Base-by-base conservation (phyloP, 1,284 basidiomycete genomes). In the Pseudozyma thailandica region DNA sequence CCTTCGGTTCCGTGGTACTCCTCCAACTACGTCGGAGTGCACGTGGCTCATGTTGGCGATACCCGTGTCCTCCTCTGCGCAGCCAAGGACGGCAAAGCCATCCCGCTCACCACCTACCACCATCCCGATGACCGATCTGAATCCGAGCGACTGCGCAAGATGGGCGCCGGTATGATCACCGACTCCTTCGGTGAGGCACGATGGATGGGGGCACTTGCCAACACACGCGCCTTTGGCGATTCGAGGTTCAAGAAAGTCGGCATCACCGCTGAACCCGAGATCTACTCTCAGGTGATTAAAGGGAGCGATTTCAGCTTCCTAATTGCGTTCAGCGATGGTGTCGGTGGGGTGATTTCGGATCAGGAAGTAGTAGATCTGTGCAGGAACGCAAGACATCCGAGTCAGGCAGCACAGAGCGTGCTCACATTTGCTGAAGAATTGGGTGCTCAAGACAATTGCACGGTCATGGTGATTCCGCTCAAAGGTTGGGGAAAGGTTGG, bases 191-290 rank as follows among this genome's bases (percentile, higher is more conserved):
- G 96, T 30, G 95, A 98, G 86, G 89, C 90, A 39, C 86, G 93
- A 39, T 98, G 94, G 93, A 97, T 97, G 90, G 95, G 95, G 8
- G 92, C 90, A 1, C 86, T 98, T 20, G 92, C 91, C 42, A 98
- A 98, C 77, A 98, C 96, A 9, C 86, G 95, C 82, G 91, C 92
- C 88, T 87, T 98, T 51, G 95, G 95, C 28, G 96, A 98, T 80
- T 87, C 93, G 30, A 88, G 89, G 64, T 98, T 89, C 86, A 98
- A 97, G 82, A 88, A 73, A 39, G 72, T 72, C 5, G 77, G 77
- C 42, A 73, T 98, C 5, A 98, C 95, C 1, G 91, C 92, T 27
- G 95, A 98, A 83, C 95, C 96, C 4, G 92, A 97, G 81, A 89
- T 98, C n/a, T 86, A 88, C 50, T 89, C 90, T 27, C 90, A 89